Percentiles rank a stretch among this genome's conserved stretches.
phyloP scores from a whole-genome alignment of 164 flowering plant species.

The Aristolochia contorta region DNA sequence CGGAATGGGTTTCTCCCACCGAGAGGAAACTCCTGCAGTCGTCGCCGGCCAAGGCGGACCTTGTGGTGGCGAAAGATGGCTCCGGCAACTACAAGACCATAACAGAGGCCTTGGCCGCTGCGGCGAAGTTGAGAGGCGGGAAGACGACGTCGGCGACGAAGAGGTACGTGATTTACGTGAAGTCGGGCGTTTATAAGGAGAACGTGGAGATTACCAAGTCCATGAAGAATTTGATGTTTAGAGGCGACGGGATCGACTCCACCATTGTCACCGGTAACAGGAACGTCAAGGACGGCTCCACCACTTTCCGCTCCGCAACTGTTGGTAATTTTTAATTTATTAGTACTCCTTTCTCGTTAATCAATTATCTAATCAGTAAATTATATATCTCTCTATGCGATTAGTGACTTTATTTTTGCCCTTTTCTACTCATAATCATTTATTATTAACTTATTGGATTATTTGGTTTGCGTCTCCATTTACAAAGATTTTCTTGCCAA shows the following conservation, averaged over 20 bases:
- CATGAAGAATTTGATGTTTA: conserved; percentile 42
- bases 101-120: conserved; percentile 40
- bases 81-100: conserved; percentile 49
- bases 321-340: no score
- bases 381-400: no score
- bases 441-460: no score
- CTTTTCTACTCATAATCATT: no score
- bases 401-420: no score
- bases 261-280: conserved; percentile 42
- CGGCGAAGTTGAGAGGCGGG: conserved; percentile 14
- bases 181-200: conserved; percentile 48
- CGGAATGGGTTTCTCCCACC: conserved; percentile 35
- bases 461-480: no score
- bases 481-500: no score
- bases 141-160: neutral
- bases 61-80: conserved; percentile 64
- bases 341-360: no score
- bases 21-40: conserved; percentile 39
- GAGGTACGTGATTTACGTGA: conserved; percentile 46
- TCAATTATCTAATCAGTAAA: no score
- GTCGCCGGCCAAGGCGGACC: conserved; percentile 21
- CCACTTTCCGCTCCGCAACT: conserved; percentile 64
- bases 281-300: conserved; percentile 38
- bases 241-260: conserved; percentile 58
- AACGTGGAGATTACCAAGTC: conserved; percentile 33